Conservation (phyloP, 345 rosid genomes). For the Camelina sativa region DNA sequence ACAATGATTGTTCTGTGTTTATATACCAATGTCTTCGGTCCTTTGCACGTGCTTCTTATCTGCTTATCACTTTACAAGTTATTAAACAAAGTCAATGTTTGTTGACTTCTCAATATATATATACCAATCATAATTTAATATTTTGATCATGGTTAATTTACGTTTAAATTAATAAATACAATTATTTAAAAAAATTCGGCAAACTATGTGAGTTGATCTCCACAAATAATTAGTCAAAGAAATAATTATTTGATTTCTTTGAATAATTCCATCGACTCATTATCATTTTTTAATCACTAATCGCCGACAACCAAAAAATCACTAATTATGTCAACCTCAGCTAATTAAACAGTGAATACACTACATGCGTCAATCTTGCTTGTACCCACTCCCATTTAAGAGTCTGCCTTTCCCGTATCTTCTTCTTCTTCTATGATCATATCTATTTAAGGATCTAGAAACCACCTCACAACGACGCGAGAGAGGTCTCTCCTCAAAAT, state of each 20-base stretch:
- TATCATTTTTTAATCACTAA: not conserved
- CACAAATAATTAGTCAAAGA: not conserved
- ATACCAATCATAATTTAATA: not conserved
- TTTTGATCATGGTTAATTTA: not conserved
- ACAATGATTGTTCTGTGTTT: too few species aligned
- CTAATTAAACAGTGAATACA: not conserved
- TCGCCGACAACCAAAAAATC: not conserved
- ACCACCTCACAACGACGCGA: constrained; percentile 10
- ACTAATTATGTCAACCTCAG: not conserved
- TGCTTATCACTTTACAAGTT: not conserved
- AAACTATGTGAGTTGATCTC: not conserved
- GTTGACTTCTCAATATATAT: not conserved
- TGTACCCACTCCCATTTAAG: constrained; percentile 9
- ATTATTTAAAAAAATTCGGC: not conserved
- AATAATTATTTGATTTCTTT: not conserved
- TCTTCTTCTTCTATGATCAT: constrained; percentile 22
- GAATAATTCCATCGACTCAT: not conserved
- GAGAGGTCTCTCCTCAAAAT: constrained; percentile 26
- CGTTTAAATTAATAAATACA: not conserved
- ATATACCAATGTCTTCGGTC: too few species aligned
- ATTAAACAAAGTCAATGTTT: too few species aligned
- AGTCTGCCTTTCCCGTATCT: constrained; percentile 11
- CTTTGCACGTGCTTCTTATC: too few species aligned
- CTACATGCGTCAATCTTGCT: constrained; percentile 4
- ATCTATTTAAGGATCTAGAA: constrained; percentile 34